Conservation (phyloP, 2,329 filamentous ascomycete species). For the Metarhizium guizhouense region DNA sequence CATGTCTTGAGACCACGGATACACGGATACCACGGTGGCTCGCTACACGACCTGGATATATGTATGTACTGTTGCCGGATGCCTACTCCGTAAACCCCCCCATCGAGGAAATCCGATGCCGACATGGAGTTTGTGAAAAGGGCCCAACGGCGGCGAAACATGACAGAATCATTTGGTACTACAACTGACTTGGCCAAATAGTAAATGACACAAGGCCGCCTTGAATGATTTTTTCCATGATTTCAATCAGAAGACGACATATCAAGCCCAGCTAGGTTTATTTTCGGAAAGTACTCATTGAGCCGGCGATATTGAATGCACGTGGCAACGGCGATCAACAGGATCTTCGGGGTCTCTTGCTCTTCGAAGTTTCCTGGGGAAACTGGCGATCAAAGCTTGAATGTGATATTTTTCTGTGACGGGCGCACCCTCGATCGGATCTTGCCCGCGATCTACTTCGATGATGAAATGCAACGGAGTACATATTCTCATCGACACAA, state of each 20-base stretch:
- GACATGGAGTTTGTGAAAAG: not conserved
- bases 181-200: too few relatives aligned
- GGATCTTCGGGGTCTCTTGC: slow-evolving; percentile 7
- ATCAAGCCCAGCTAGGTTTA: not conserved
- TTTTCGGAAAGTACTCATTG: not conserved
- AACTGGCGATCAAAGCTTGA: not conserved
- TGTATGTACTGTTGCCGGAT: not conserved
- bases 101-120: not conserved
- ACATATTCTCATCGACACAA: too few relatives aligned
- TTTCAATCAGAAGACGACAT: too few relatives aligned
- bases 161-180: too few relatives aligned
- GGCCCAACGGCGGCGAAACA: too few relatives aligned
- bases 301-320: not conserved
- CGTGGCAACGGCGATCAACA: not conserved
- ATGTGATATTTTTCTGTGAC: not conserved
- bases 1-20: not conserved
- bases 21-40: not conserved
- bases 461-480: too few relatives aligned
- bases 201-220: too few relatives aligned
- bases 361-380: not conserved
- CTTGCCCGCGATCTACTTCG: not conserved
- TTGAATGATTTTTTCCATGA: too few relatives aligned
- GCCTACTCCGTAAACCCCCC: not conserved
- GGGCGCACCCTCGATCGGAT: not conserved
- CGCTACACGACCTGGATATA: not conserved